phyloP scores from a whole-genome alignment of 129 eudicot genomes.

The Apium graveolens region DNA sequence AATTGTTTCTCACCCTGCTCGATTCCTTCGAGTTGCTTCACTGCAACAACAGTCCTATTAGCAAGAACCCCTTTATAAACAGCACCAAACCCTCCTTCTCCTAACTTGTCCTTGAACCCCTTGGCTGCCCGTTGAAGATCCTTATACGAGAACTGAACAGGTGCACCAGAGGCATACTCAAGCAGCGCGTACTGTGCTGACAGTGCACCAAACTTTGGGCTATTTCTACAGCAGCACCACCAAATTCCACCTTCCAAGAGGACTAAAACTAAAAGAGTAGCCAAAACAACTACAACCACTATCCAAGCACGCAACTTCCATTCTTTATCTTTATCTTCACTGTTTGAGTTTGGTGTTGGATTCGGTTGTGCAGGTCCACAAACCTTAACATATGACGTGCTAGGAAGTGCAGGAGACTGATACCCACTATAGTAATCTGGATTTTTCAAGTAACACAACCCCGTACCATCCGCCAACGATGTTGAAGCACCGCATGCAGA shows the following conservation, averaged over 20 bases:
- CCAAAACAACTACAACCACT: constrained; percentile 52
- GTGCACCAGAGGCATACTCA: constrained; percentile 97
- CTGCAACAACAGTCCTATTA: constrained; percentile 61
- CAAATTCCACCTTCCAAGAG: constrained; percentile 50
- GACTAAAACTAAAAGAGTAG: constrained; percentile 42
- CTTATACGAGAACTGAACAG: constrained; percentile 76
- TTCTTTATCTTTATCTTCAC: constrained; percentile 11
- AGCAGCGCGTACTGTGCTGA: constrained; percentile 85
- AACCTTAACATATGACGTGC: constrained; percentile 74
- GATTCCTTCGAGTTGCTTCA: constrained; percentile 82
- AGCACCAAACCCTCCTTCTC: constrained; percentile 89
- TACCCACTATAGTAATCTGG: constrained; percentile 64
- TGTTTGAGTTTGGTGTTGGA: constrained; percentile 17
- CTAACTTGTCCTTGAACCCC: constrained; percentile 85
- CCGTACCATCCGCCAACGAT: constrained; percentile 76
- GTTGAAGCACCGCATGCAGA: constrained; percentile 69
- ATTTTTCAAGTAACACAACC: constrained; percentile 56
- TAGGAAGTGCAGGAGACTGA: constrained; percentile 75
- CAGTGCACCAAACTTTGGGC: constrained; percentile 41
- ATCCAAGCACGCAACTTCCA: constrained; percentile 63
- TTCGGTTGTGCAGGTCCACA: constrained; percentile 52
- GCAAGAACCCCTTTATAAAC: constrained; percentile 73
- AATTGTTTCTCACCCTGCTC: constrained; percentile 96
- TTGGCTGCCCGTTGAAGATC: constrained; percentile 80
- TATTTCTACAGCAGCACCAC: constrained; percentile 74